These are phyloP conservation scores for Obelidium mucronatum DNA, from an alignment of 192 early-diverging fungal genomes.

Conservation along the genomic window DNA sequence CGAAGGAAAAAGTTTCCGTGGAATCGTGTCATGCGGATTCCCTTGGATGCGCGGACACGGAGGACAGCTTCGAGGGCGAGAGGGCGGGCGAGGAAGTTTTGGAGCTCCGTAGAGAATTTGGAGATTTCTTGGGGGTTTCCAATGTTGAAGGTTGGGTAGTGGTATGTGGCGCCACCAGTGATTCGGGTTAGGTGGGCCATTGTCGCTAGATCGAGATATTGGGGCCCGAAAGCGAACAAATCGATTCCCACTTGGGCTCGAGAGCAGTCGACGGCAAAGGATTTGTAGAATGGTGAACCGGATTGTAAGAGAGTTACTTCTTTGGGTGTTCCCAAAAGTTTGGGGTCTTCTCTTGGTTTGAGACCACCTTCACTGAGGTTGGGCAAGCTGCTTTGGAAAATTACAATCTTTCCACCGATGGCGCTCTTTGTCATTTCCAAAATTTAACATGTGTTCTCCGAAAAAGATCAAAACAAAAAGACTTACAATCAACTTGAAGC, in stretches of 20 bases:
- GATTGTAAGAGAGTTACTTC: conserved; percentile 85
- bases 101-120: conserved; percentile 86
- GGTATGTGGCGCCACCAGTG: conserved; percentile 88
- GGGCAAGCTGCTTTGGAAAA: conserved; percentile 82
- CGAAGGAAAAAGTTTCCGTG: conserved; percentile 99
- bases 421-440: conserved; percentile 51
- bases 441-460: conserved; percentile 8
- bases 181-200: conserved; percentile 80
- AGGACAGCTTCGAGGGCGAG: conserved; percentile 93
- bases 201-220: conserved; percentile 90
- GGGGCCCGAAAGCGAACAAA: conserved; percentile 83
- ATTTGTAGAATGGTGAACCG: conserved; percentile 90
- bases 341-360: conserved; percentile 85
- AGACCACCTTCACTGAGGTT: conserved; percentile 81
- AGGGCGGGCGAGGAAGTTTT: conserved; percentile 77
- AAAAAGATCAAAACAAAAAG: neutral
- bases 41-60: conserved; percentile 89
- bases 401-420: conserved; percentile 90
- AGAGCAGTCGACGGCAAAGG: conserved; percentile 90
- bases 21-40: conserved; percentile 86
- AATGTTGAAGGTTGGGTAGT: conserved; percentile 91
- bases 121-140: conserved; percentile 80
- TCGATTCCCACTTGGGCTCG: conserved; percentile 89
- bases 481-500: conserved; percentile 78
- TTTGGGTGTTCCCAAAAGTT: conserved; percentile 89